Base-by-base conservation (phyloP, 805 yeast species). In the Saturnispora bothae region DNA sequence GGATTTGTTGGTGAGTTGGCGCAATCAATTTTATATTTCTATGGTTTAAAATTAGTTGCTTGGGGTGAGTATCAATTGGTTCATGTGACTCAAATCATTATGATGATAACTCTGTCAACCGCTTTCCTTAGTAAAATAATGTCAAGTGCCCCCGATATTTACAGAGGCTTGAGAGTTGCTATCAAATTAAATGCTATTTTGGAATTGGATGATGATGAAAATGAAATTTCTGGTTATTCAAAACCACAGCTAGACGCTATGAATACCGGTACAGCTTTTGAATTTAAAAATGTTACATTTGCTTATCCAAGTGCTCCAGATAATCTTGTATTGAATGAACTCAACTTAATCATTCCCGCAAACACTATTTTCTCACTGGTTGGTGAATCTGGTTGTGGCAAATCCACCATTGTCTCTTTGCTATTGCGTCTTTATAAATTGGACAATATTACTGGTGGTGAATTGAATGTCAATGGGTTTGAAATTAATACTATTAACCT, bases 381-480 rank as follows among this genome's bases (percentile, higher is more conserved):
- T 3, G 99, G 98, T 1, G 75, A 71, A 26, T 83, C 96, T 2
- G 99, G 99, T 0, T 70, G 80, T 12, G 99, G 99, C 0, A 92
- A 92, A 56, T 81, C 96, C 0, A 85, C 97, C 0, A 44, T 89
- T 1, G 58, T 75, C 0, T 62, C 68, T 1, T 48, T 88, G 10
- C 45, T 88, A 0, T 56, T 76, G 2, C 62, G 79, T 35, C 56
- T 88, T 1, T 74, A 74, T 43, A 43, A 8, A 54, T 53, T 1
- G 14, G 22, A 20, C 8, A 12, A 22, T 5, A 5, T n/a, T 13
- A 18, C n/a, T 15, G 21, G 17, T 4, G 28, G 16, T 27, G 17
- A 30, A 12, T 20, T 31, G n/a, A 21, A 22, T 10, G 10, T 33
- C 45, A 57, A 80, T 7, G 75, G 70, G 0, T 46, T 49, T 2